These are phyloP conservation scores for Metschnikowia baotianmanensis DNA, from an alignment of 805 yeast genomes.

Conservation along the genomic window DNA sequence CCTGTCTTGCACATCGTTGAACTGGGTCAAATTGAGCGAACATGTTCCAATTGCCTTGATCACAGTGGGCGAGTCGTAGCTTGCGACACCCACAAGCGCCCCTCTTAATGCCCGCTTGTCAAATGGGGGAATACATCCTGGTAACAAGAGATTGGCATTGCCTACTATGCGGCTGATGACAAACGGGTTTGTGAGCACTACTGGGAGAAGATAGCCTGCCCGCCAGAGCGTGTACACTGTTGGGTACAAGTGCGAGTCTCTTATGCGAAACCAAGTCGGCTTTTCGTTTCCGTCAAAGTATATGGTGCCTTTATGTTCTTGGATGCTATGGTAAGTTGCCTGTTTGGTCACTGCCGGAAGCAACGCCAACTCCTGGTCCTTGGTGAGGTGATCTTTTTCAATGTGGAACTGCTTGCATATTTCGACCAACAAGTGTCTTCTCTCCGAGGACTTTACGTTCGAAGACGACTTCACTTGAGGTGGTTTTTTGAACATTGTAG, in stretches of 20 bases:
- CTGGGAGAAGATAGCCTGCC: slow-evolving; percentile 63
- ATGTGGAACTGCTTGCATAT: slow-evolving; percentile 44
- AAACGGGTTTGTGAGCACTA: slow-evolving; percentile 65
- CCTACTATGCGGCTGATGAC: slow-evolving; percentile 68
- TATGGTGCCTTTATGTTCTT: slow-evolving; percentile 56
- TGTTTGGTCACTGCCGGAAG: slow-evolving; percentile 59
- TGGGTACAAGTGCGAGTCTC: slow-evolving; percentile 60
- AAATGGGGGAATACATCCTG: slow-evolving; percentile 65
- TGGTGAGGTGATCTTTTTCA: slow-evolving; percentile 37
- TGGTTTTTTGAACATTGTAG: slow-evolving; percentile 24
- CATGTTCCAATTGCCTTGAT: slow-evolving; percentile 73
- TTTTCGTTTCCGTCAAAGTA: slow-evolving; percentile 61
- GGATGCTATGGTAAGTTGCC: slow-evolving; percentile 55
- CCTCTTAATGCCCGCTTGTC: slow-evolving; percentile 50
- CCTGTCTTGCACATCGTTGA: slow-evolving; percentile 52
- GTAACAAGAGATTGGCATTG: slow-evolving; percentile 82
- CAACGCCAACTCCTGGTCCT: slow-evolving; percentile 39
- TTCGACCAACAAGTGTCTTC: slow-evolving; percentile 50
- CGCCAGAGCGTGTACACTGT: slow-evolving; percentile 73
- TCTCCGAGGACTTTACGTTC: slow-evolving; percentile 79
- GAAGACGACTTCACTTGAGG: slow-evolving; percentile 65
- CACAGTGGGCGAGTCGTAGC: slow-evolving; percentile 56
- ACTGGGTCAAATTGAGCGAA: slow-evolving; percentile 43
- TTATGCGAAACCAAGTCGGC: slow-evolving; percentile 71
- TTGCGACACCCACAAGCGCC: slow-evolving; percentile 68